Percentiles rank a stretch among this genome's conserved stretches.
phyloP scores from a whole-genome alignment of 768 basidiomycete species.

The Roridomyces roridus region DNA sequence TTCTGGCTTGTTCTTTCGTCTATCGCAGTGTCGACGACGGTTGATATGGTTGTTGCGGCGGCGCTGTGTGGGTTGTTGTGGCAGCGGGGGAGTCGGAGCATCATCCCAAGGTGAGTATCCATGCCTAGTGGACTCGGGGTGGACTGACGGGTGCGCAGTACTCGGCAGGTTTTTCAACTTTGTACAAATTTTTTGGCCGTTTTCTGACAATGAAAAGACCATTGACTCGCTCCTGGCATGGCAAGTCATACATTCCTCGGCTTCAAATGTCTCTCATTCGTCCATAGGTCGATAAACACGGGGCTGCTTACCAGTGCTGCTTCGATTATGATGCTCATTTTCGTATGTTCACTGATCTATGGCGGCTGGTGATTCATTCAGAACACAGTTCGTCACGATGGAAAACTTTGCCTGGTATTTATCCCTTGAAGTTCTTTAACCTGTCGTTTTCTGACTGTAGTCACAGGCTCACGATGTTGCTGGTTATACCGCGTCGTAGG shows the following conservation, averaged over 20 bases:
- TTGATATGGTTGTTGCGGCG: not conserved
- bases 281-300: constrained; percentile 5
- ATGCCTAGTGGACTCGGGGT: not conserved
- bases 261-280: not conserved
- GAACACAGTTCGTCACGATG: constrained; percentile 9
- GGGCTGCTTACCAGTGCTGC: constrained; percentile 6
- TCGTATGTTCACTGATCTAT: constrained; percentile 6
- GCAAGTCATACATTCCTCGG: not conserved
- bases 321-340: not conserved
- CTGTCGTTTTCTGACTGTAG: not conserved
- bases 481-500: constrained; percentile 4
- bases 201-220: not conserved
- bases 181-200: too few species aligned
- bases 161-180: not conserved
- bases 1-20: constrained; percentile 2
- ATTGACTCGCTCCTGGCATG: constrained; percentile 10
- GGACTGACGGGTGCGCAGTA: not conserved
- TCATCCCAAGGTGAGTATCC: not conserved
- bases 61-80: not conserved
- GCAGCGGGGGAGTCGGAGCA: constrained; percentile 2
- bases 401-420: constrained; percentile 6
- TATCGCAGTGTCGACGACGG: constrained; percentile 1
- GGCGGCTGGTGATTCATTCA: not conserved
- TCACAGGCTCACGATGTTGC: constrained; percentile 1
- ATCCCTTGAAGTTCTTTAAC: too few species aligned